Evolutionary conservation across 2,329 filamentous ascomycete species (phyloP), one percentile per base, ranked within the genome.

Genomic region (Ophiostoma ulmi): DNA sequence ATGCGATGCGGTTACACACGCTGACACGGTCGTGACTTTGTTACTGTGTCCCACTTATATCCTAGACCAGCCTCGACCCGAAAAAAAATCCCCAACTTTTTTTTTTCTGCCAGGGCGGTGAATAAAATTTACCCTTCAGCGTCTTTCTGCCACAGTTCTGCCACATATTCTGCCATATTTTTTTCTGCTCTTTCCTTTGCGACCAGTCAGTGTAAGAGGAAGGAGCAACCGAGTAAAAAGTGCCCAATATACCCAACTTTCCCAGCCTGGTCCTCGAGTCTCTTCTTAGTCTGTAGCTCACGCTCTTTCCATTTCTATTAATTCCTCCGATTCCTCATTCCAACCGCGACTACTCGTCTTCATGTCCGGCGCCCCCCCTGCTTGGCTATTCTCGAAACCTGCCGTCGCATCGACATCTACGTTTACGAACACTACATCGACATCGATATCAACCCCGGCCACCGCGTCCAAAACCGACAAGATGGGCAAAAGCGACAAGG

Each of bases 361-460:
- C 55, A 48, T 67, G 65, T 39, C 39, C 41, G 22, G 61, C 20
- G 64, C 38, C 36, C 72, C 71, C 26, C 74, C 74, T n/a, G 65
- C 73, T 22, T 75, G 74, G 74, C 70, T 75, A 11, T 75, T 75
- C 38, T 74, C 73, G 6, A 73, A 72, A 39, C 55, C 71, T 5
- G 20, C 61, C 26, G 52, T 70, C 58, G 14, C 65, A 36, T 39
- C 65, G 35, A 35, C 61, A 22, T 68, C 67, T 2, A 69, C 26
- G 1, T 36, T 69, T 58, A 41, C 17, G 6, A 48, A n/a, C 44
- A 20, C 41, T 4, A 44, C 44, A 22, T 13, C 58, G 4, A 20
- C 31, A 31, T 31, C 31, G 31, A 31, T 3, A 31, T 31, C 31
- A 31, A 31, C 31, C 31, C 31, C 31, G 3, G 31, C 22, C 20